Evolutionary conservation across 2,329 filamentous ascomycete species (phyloP), one percentile per base, ranked within the genome.

Genomic region (Ceratocystiopsis brevicomis): DNA sequence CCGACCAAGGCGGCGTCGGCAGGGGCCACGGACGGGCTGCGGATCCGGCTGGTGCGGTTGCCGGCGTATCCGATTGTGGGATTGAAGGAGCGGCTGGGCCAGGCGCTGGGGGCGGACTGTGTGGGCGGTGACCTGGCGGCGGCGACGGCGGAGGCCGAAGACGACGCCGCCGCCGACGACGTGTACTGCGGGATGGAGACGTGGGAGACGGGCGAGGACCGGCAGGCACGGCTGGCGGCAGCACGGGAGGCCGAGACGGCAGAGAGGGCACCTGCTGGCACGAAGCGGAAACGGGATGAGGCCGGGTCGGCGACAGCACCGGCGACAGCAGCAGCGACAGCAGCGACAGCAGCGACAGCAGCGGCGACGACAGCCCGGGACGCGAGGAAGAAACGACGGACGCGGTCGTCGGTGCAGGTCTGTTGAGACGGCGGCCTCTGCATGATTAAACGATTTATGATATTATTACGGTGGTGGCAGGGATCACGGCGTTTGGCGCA

Each of bases 61-160:
- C 65, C 66, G 0, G 60, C 68, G 21, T 74, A 68, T 68, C 71
- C 71, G 0, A 60, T 73, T 6, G 52, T 71, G 0, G 71, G 70
- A 4, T 60, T 76, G 8, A 65, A 66, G 46, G 69, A 74, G 53
- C 64, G 71, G 6, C 58, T 76, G 0, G 68, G 67, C 36, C 63
- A 63, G 48, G 71, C 68, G 3, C 56, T 76, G 0, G 70, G 71
- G 9, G 54, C 57, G 16, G 68, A 71, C 4, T 49, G 73, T 13
- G 65, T 70, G 4, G 69, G 69, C 18, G 53, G 60, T 3, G 40
- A 54, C 47, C 16, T 47, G 37, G 16, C 39, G n/a, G 44, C 44
- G 14, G 38, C 15, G 13, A n/a, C 21, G n/a, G 33, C 33, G 33
- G 33, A 9, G 33, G 33, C 58, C 8, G 53, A 11, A 3, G 36